phyloP scores from a whole-genome alignment of 192 early-diverging fungal genomes.

The Kappamyces sp. region DNA sequence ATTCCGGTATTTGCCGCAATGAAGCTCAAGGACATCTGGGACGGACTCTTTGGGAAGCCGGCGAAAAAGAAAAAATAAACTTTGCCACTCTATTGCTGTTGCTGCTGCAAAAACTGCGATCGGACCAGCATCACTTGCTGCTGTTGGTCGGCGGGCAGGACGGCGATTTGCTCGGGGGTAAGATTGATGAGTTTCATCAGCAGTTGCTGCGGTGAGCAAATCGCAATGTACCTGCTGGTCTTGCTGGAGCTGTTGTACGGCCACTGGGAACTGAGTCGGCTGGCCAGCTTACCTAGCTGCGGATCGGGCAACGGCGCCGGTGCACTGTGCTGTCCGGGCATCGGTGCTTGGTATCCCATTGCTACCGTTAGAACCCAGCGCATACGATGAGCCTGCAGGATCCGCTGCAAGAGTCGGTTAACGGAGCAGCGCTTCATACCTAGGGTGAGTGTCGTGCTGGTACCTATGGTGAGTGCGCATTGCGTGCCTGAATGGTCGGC shows the following conservation, averaged over 20 bases:
- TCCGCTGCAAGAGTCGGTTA: neutral
- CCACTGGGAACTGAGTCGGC: neutral
- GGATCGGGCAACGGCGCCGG: conserved; percentile 8
- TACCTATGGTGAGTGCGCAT: conserved; percentile 5
- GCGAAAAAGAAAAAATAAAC: too few relatives aligned
- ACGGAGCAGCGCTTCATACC: conserved; percentile 1
- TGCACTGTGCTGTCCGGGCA: conserved; percentile 5
- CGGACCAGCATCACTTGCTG: conserved; percentile 62
- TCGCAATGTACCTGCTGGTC: conserved; percentile 55
- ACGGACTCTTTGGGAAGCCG: too few relatives aligned
- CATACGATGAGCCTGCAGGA: conserved; percentile 15
- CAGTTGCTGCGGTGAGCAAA: conserved; percentile 39
- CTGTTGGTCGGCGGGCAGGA: conserved; percentile 71
- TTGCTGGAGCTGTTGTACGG: conserved; percentile 28
- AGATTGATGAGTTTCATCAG: conserved; percentile 76
- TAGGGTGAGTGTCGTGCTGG: conserved; percentile 1
- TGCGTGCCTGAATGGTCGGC: conserved; percentile 29
- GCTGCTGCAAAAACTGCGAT: neutral
- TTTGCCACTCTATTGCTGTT: too few relatives aligned
- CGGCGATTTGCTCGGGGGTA: conserved; percentile 73
- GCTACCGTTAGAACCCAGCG: neutral
- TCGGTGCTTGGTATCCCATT: conserved; percentile 2
- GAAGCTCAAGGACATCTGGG: too few relatives aligned
- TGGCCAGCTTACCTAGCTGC: conserved; percentile 8
- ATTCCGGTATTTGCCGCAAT: too few relatives aligned